Base-by-base conservation (phyloP, 2,329 filamentous ascomycete species). In the Thelonectria discophora region DNA sequence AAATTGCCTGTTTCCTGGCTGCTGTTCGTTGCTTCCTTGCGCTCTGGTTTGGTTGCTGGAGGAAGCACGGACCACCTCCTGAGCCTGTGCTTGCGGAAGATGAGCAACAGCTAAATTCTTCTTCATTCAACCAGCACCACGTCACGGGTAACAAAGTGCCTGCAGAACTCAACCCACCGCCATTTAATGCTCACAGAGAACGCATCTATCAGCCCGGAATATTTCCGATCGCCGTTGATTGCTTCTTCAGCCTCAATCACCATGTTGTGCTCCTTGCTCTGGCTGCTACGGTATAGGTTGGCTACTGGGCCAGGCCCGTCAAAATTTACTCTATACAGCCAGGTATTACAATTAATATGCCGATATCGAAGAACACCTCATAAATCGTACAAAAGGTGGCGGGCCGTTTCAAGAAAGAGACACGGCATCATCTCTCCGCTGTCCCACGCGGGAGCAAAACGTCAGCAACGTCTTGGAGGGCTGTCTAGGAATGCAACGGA, bases 1-100 rank as follows among this genome's bases (percentile, higher is more conserved):
- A 66, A 62, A 51, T 66, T 65, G 63, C 62, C 62, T 32, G 62
- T 66, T 65, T 61, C 62, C 64, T 40, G 63, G 43, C 57, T 60
- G 46, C 63, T 47, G 46, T 55, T 59, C 55, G 52, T 53, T 59
- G 53, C 37, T 40, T 45, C 54, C 43, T 12, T 46, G 20, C 17
- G n/a, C n/a, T n/a, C n/a, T n/a, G 17, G 4, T 21, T 56, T 42
- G 53, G 54, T 57, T 50, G 52, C 52, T 56, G 55, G 62, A 61
- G 55, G 42, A 30, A 39, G 62, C 62, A 65, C 62, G 55, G 62
- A 30, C 62, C 58, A 52, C 50, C 37, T 51, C 45, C 54, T 47
- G 43, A 47, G 12, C 43, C 43, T 30, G 21, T 21, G 21, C 20
- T 18, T 17, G 20, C 43, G 21, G 15, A 20, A n/a, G 17, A 34